phyloP scores from a whole-genome alignment of 2,329 filamentous ascomycete species.

The Teratosphaeria gauchensis region DNA sequence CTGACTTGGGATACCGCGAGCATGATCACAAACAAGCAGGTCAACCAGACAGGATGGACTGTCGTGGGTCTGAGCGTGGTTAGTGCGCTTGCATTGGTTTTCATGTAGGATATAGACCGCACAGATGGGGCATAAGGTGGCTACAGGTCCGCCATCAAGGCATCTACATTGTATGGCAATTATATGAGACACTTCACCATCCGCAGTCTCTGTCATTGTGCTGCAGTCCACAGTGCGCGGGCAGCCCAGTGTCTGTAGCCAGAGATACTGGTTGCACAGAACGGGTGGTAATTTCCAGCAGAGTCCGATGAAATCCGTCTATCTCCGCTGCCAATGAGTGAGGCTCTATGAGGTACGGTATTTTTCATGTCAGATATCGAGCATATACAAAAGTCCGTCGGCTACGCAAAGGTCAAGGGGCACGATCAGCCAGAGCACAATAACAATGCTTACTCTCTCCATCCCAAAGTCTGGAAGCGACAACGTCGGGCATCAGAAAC shows the following conservation, averaged over 20 bases:
- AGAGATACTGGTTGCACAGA: neutral
- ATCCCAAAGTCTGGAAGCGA: too few species aligned
- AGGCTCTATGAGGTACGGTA: neutral
- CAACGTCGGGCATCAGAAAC: too few species aligned
- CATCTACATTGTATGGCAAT: neutral
- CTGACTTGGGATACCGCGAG: constrained; percentile 59
- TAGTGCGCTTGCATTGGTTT: constrained; percentile 39
- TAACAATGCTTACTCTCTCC: too few species aligned
- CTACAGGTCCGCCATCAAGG: neutral
- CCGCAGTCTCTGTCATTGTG: neutral
- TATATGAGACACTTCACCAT: neutral
- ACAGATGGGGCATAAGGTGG: neutral
- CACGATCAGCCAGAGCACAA: too few species aligned
- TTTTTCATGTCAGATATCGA: neutral
- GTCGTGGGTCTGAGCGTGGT: constrained; percentile 48
- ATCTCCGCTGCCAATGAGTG: neutral
- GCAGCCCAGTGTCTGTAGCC: neutral
- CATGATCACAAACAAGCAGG: constrained; percentile 53
- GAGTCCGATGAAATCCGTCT: neutral
- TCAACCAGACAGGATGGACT: constrained; percentile 56
- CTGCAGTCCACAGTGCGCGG: neutral
- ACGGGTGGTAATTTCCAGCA: neutral
- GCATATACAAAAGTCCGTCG: neutral
- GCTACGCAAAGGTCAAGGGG: too few species aligned
- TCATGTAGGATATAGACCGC: neutral